Conservation (phyloP, 2,329 filamentous ascomycete genomes). For the Colletotrichum sp. region DNA sequence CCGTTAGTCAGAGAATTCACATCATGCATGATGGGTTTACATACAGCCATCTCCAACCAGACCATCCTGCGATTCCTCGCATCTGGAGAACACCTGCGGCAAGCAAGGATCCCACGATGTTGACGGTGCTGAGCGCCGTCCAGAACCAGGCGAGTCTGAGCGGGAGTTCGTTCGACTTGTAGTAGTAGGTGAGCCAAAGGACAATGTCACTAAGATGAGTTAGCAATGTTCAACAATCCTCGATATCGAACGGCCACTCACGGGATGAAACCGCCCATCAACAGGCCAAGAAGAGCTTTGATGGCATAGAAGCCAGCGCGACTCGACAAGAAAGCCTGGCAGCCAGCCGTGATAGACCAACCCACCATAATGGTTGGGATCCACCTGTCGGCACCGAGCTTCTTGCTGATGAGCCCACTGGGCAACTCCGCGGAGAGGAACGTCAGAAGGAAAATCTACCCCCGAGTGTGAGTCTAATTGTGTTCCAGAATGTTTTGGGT, state of each 20-base stretch:
- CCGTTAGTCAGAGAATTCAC: neutral
- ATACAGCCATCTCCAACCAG: conserved; percentile 47
- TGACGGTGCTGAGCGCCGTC: conserved; percentile 29
- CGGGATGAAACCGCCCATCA: conserved; percentile 58
- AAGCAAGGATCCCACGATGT: conserved; percentile 48
- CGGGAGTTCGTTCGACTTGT: conserved; percentile 34
- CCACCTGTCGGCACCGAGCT: conserved; percentile 52
- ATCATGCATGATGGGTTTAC: neutral
- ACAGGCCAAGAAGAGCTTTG: conserved; percentile 48
- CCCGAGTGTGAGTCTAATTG: conserved; percentile 7
- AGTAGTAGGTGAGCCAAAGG: conserved; percentile 36
- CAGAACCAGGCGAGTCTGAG: conserved; percentile 34
- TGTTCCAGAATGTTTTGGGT: neutral
- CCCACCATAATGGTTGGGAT: conserved; percentile 45
- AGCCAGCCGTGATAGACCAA: conserved; percentile 45
- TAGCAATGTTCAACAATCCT: neutral
- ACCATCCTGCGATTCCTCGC: conserved; percentile 39
- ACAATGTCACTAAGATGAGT: conserved; percentile 28
- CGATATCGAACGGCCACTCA: conserved; percentile 26
- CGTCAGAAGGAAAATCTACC: conserved; percentile 44
- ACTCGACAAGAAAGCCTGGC: conserved; percentile 41
- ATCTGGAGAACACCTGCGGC: conserved; percentile 42
- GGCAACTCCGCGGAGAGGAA: conserved; percentile 55
- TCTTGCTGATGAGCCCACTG: conserved; percentile 55
- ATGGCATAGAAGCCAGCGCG: conserved; percentile 44